Conservation (phyloP, 768 basidiomycete species). For the Stropharia rugosoannulata region DNA sequence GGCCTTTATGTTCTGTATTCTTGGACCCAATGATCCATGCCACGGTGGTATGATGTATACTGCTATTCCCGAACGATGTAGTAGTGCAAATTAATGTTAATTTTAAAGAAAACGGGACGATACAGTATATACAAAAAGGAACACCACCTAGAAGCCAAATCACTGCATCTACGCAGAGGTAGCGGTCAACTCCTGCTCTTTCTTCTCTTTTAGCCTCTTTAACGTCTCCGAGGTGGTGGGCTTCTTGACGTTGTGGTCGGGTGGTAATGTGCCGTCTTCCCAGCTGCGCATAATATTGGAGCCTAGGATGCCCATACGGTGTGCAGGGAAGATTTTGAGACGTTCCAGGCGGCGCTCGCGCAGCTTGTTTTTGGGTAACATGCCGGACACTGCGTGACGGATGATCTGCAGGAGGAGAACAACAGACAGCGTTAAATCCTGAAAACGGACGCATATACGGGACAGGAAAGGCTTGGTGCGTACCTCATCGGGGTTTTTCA, state of each 20-base stretch:
- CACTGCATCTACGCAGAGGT: too few species aligned
- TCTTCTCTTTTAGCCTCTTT: conserved; percentile 28
- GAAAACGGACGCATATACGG: neutral
- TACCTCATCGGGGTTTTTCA: conserved; percentile 87
- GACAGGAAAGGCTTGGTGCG: conserved; percentile 22
- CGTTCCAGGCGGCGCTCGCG: conserved; percentile 86
- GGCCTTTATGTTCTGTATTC: too few species aligned
- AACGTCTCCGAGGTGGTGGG: conserved; percentile 40
- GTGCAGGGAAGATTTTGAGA: conserved; percentile 82
- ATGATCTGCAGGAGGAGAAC: conserved; percentile 65
- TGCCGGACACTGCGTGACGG: conserved; percentile 92
- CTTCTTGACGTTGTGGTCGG: conserved; percentile 41
- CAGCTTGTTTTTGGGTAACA: conserved; percentile 98
- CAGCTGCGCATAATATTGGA: conserved; percentile 79
- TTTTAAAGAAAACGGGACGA: neutral
- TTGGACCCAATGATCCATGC: too few species aligned
- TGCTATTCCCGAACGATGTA: neutral
- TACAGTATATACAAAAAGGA: conserved; percentile 7
- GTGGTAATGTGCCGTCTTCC: conserved; percentile 75
- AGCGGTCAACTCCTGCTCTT: conserved; percentile 6
- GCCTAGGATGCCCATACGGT: conserved; percentile 74
- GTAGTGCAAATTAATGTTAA: neutral
- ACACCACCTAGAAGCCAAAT: neutral
- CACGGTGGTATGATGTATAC: too few species aligned
- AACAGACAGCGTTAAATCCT: neutral